Evolutionary conservation across 116 monocot species (phyloP).

Genomic region (Iris pallida): DNA sequence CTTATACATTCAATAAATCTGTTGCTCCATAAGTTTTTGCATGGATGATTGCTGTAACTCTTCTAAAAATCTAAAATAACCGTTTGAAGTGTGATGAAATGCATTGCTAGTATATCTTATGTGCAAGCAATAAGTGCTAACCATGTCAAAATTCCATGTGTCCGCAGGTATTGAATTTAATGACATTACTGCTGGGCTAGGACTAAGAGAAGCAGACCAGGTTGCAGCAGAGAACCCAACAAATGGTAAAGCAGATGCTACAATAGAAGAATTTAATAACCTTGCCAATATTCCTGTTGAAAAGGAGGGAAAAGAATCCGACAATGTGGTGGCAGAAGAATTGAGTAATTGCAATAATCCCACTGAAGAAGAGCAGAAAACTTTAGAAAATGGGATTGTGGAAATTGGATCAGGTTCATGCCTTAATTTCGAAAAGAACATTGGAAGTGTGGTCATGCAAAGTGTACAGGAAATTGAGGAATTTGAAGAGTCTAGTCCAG

Average conservation of each 20-base stretch:
- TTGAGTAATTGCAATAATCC: no score
- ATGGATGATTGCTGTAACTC: no score
- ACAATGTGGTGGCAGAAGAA: no score
- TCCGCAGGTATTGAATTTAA: slow-evolving; percentile 15
- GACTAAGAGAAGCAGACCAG: not conserved
- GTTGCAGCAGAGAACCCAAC: no score
- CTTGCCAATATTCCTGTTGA: slow-evolving; percentile 9
- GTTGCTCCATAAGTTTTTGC: no score
- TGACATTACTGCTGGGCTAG: not conserved
- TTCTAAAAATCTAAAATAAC: no score
- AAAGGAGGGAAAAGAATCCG: no score
- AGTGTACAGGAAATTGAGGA: slow-evolving; percentile 20
- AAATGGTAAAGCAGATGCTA: not conserved
- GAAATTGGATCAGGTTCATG: slow-evolving; percentile 20
- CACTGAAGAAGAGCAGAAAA: not conserved
- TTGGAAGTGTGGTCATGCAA: slow-evolving; percentile 5
- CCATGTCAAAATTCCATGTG: no score
- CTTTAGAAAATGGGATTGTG: not conserved
- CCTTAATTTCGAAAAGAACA: slow-evolving; percentile 4
- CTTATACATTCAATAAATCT: no score
- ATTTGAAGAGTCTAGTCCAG: slow-evolving; percentile 4
- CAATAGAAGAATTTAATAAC: slow-evolving; percentile 1
- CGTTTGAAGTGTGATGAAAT: no score
- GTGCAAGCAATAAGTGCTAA: no score
- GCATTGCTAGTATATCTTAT: no score